These are phyloP conservation scores for Hanseniaspora taiwanica DNA, from an alignment of 805 yeast species.

Conservation along the genomic window DNA sequence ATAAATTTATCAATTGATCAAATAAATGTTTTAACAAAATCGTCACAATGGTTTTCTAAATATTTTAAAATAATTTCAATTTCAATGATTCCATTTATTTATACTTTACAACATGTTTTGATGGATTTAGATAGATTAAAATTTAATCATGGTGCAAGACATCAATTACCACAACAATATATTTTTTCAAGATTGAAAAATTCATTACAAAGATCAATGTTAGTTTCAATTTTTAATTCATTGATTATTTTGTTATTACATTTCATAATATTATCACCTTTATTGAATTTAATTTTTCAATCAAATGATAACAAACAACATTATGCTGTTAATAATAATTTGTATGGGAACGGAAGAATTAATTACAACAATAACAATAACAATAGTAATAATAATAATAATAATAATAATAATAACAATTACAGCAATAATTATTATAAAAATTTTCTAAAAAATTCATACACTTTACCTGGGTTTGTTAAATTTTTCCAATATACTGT, in stretches of 20 bases:
- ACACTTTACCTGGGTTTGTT: neutral
- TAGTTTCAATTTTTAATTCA: slow-evolving; percentile 20
- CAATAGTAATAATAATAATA: neutral
- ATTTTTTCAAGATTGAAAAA: slow-evolving; percentile 17
- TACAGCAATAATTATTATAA: neutral
- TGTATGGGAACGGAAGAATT: too few species aligned
- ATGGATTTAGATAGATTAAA: slow-evolving; percentile 43
- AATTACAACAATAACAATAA: too few species aligned
- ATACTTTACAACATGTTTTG: slow-evolving; percentile 36
- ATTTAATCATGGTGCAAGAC: slow-evolving; percentile 26
- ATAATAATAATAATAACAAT: neutral
- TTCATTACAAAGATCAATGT: slow-evolving; percentile 27
- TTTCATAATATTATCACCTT: slow-evolving; percentile 25
- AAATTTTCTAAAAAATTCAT: neutral
- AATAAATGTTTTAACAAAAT: neutral
- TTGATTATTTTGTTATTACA: slow-evolving; percentile 29
- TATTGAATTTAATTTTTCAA: neutral
- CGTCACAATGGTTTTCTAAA: neutral
- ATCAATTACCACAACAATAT: slow-evolving; percentile 26
- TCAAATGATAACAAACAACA: neutral
- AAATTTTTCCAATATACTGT: slow-evolving; percentile 11
- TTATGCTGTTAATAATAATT: too few species aligned
- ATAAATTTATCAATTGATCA: neutral
- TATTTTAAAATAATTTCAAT: slow-evolving; percentile 2
- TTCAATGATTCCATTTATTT: slow-evolving; percentile 29